A percentile compares a stretch with the other conserved stretches of the same genome.
Conservation (phyloP, 2,329 filamentous ascomycete species). For the Lachnellula subtilissima region DNA sequence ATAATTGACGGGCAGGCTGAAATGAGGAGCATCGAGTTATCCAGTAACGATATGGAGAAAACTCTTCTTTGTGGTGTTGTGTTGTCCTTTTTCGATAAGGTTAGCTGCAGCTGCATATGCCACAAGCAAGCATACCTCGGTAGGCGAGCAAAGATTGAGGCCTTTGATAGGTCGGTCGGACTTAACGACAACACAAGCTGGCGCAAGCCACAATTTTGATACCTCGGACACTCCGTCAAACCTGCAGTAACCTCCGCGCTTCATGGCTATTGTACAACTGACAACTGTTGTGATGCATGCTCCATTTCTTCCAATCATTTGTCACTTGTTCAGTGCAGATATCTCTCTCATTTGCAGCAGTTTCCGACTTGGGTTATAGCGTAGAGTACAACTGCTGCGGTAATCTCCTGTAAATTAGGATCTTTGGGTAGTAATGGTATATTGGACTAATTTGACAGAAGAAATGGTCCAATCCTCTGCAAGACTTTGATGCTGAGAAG, state of each 20-base stretch:
- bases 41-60: constrained; percentile 6
- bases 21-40: not conserved
- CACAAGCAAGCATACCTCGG: not conserved
- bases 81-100: constrained; percentile 13
- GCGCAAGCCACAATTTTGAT: constrained; percentile 17
- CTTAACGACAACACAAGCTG: constrained; percentile 17
- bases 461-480: too few species aligned
- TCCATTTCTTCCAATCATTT: not conserved
- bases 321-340: not conserved
- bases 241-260: not conserved
- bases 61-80: constrained; percentile 5
- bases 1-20: not conserved
- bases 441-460: too few species aligned
- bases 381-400: too few species aligned
- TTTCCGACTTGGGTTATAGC: not conserved
- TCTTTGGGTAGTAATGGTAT: too few species aligned
- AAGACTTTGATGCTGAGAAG: too few species aligned
- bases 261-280: not conserved
- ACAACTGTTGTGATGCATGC: not conserved
- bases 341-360: not conserved
- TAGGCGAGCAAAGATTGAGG: not conserved
- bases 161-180: constrained; percentile 4
- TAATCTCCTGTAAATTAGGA: too few species aligned
- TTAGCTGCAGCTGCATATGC: constrained; percentile 4
- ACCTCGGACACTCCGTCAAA: constrained; percentile 16